Conservation (phyloP, 164 flowering plant species). For the Stephania yunnanensis region DNA sequence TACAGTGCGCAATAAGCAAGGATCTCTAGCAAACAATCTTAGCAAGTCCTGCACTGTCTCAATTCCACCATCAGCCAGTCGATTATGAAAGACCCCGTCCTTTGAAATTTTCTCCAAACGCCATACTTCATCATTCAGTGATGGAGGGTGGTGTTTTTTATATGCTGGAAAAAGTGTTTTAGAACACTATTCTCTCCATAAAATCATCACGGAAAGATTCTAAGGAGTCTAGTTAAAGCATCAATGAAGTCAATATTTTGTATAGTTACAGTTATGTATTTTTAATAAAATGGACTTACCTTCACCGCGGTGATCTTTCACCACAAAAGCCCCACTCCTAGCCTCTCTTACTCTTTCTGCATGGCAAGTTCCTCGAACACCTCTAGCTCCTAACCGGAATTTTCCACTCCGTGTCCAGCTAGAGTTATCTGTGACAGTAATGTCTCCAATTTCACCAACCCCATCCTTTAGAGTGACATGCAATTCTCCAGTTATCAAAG, state of each 20-base stretch:
- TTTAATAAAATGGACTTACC: slow-evolving; percentile 30
- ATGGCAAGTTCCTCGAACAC: slow-evolving; percentile 14
- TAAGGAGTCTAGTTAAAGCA: not conserved
- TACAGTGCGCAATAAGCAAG: slow-evolving; percentile 37
- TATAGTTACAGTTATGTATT: not conserved
- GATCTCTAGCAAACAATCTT: slow-evolving; percentile 36
- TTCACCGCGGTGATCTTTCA: slow-evolving; percentile 65
- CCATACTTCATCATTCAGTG: slow-evolving; percentile 71
- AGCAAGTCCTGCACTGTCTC: slow-evolving; percentile 66
- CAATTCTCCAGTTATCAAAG: slow-evolving; percentile 45
- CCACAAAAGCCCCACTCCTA: slow-evolving; percentile 47
- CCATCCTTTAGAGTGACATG: slow-evolving; percentile 31
- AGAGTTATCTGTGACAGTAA: slow-evolving; percentile 55
- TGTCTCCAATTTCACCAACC: slow-evolving; percentile 29
- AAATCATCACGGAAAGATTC: not conserved
- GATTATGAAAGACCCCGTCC: slow-evolving; percentile 67
- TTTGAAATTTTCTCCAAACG: slow-evolving; percentile 76
- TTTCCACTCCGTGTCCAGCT: slow-evolving; percentile 48
- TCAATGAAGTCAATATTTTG: not conserved
- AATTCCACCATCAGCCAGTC: slow-evolving; percentile 33
- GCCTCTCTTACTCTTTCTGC: slow-evolving; percentile 42
- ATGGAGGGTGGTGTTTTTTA: slow-evolving; percentile 80
- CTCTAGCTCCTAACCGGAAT: slow-evolving; percentile 50
- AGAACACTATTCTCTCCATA: not conserved
- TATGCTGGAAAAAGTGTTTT: slow-evolving; percentile 41